Percentiles rank a stretch among this genome's conserved stretches.
Conservation (phyloP, 164 flowering plant genomes). For the Berberis thunbergii region DNA sequence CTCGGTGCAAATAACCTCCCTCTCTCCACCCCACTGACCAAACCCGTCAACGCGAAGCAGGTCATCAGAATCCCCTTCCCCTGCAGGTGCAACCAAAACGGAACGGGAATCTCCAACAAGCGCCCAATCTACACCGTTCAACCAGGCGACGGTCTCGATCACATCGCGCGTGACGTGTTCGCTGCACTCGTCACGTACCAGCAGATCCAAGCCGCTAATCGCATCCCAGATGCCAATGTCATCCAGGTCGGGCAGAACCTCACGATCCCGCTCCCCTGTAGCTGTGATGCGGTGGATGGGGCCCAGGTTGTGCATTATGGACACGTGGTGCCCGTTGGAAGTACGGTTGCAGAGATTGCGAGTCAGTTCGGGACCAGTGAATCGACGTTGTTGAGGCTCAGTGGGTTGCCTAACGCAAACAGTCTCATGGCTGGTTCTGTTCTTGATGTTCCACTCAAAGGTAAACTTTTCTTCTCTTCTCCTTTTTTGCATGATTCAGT, state of each 20-base stretch:
- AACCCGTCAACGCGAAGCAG: conserved; percentile 15
- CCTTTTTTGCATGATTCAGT: not conserved
- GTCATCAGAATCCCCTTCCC: conserved; percentile 52
- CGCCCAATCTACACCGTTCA: conserved; percentile 48
- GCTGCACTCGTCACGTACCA: conserved; percentile 26
- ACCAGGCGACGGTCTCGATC: conserved; percentile 36
- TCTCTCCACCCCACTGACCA: conserved; percentile 21
- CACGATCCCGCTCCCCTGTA: conserved; percentile 73
- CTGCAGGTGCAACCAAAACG: conserved; percentile 46
- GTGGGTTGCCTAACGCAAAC: conserved; percentile 25
- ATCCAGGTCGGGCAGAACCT: conserved; percentile 39
- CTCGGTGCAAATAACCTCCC: conserved; percentile 62
- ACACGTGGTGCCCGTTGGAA: conserved; percentile 37
- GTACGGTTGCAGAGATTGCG: conserved; percentile 43
- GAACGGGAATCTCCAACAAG: conserved; percentile 43
- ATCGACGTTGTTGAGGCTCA: conserved; percentile 30
- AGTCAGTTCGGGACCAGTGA: conserved; percentile 30
- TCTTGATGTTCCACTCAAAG: conserved; percentile 68
- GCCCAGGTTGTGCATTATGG: conserved; percentile 51
- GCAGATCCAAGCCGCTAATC: conserved; percentile 40
- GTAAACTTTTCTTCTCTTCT: conserved; percentile 13
- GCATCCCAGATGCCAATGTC: conserved; percentile 16
- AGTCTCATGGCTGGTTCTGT: conserved; percentile 39
- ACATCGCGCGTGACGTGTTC: conserved; percentile 45
- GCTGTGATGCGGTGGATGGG: conserved; percentile 62